Conservation (phyloP, 2,329 filamentous ascomycete species). For the Mycocentrospora acerina region DNA sequence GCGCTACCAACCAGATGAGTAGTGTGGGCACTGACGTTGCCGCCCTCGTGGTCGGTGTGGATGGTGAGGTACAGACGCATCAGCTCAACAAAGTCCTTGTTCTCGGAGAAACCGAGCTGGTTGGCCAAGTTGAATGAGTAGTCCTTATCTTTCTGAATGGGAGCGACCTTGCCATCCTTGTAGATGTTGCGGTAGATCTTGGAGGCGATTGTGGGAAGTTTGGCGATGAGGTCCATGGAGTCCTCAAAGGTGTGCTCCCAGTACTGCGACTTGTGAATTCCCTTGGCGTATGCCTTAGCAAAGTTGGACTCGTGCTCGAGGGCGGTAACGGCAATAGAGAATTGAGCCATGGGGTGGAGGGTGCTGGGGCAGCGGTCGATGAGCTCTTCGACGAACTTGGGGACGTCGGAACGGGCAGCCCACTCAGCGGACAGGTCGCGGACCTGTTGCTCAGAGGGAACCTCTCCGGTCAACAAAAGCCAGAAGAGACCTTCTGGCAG, state of each 20-base stretch:
- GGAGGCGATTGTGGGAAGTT: slow-evolving; percentile 95
- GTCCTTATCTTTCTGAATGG: slow-evolving; percentile 98
- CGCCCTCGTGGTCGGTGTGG: slow-evolving; percentile 99
- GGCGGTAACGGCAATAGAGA: slow-evolving; percentile 95
- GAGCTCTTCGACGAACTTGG: slow-evolving; percentile 98
- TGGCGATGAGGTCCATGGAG: slow-evolving; percentile 99
- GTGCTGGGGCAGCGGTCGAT: slow-evolving; percentile 99
- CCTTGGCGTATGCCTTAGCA: slow-evolving; percentile 98
- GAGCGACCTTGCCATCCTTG: slow-evolving; percentile 98
- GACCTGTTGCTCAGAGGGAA: slow-evolving; percentile 96
- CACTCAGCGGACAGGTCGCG: slow-evolving; percentile 97
- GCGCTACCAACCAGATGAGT: slow-evolving; percentile 97
- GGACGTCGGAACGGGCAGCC: slow-evolving; percentile 94
- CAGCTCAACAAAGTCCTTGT: slow-evolving; percentile 96
- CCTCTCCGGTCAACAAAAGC: slow-evolving; percentile 97
- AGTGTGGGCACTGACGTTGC: slow-evolving; percentile 97
- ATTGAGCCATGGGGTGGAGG: slow-evolving; percentile 99
- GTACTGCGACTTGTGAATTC: slow-evolving; percentile 99
- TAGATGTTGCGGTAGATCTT: slow-evolving; percentile 99
- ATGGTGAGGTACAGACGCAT: slow-evolving; percentile 99
- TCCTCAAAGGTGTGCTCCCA: slow-evolving; percentile 99
- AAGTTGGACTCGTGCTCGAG: slow-evolving; percentile 98
- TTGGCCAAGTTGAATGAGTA: slow-evolving; percentile 99
- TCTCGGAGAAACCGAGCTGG: slow-evolving; percentile 94
- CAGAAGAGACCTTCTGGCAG: slow-evolving; percentile 99